phyloP scores from a whole-genome alignment of 1,284 basidiomycete species.

The Exobasidium rhododendri region DNA sequence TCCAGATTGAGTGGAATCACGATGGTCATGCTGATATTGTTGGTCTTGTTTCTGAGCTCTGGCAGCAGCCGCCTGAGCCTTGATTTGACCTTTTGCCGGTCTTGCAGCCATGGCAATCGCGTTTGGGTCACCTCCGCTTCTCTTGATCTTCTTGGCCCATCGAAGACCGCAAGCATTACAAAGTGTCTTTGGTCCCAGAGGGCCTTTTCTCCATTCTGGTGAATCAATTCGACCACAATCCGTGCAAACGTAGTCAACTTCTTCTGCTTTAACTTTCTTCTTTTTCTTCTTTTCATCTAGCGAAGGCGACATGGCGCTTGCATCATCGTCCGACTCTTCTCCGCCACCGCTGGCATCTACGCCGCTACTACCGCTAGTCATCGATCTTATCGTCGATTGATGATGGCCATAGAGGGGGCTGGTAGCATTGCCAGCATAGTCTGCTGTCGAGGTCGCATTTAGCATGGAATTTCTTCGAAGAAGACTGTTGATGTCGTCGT shows the following conservation, averaged over 20 bases:
- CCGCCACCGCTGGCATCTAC: background rate
- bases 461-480: background rate
- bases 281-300: constrained; percentile 9
- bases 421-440: background rate
- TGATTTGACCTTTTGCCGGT: constrained; percentile 1
- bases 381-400: background rate
- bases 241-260: constrained; percentile 50
- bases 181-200: constrained; percentile 45
- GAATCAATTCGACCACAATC: constrained; percentile 51
- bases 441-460: background rate
- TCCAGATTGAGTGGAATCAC: constrained; percentile 3
- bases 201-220: constrained; percentile 53
- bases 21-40: constrained; percentile 4
- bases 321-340: constrained; percentile 9
- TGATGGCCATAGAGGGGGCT: background rate
- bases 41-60: constrained; percentile 4
- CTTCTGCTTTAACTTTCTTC: constrained; percentile 36
- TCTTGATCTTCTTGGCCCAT: constrained; percentile 51
- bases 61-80: constrained; percentile 1
- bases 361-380: background rate
- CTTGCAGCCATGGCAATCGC: constrained; percentile 7
- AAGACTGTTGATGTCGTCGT: background rate
- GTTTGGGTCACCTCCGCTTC: constrained; percentile 42
- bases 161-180: constrained; percentile 52
- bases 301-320: background rate